Evolutionary conservation across 306 rosid species (phyloP).

Genomic region (Macrotyloma uniflorum): DNA sequence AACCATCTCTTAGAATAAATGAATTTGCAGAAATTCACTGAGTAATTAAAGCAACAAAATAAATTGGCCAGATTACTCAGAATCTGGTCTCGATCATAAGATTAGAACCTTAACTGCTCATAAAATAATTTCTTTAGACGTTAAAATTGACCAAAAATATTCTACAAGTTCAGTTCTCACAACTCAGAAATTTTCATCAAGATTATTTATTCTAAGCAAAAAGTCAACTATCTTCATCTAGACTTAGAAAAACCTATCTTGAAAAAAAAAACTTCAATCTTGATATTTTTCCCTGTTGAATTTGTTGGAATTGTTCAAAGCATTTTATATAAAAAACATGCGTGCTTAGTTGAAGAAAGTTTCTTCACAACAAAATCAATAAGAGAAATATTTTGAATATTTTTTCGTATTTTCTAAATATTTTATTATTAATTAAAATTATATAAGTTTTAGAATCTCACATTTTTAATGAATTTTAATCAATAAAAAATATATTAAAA

Average conservation of each 20-base stretch:
- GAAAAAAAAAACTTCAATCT: not conserved
- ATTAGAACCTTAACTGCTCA: not conserved
- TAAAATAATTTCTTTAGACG: not conserved
- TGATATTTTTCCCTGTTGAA: not conserved
- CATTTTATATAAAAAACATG: not conserved
- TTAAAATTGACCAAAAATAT: not conserved
- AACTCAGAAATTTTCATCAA: not conserved
- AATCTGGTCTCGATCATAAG: not conserved
- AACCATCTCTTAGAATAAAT: not conserved
- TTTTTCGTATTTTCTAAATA: too few species aligned
- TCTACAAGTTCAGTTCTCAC: not conserved
- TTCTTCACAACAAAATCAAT: not conserved
- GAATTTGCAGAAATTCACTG: not conserved
- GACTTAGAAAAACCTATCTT: not conserved
- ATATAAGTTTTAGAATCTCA: too few species aligned
- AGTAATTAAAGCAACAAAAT: not conserved
- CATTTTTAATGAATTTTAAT: too few species aligned
- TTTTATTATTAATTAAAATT: too few species aligned
- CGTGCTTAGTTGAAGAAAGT: not conserved
- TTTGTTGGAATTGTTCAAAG: slow-evolving; percentile 9
- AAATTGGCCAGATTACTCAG: not conserved
- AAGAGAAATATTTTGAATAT: too few species aligned
- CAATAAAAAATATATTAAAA: too few species aligned
- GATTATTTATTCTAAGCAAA: not conserved
- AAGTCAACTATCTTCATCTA: slow-evolving; percentile 8